phyloP scores from a whole-genome alignment of 2,329 filamentous ascomycete species.

The Talaromyces atroroseus region DNA sequence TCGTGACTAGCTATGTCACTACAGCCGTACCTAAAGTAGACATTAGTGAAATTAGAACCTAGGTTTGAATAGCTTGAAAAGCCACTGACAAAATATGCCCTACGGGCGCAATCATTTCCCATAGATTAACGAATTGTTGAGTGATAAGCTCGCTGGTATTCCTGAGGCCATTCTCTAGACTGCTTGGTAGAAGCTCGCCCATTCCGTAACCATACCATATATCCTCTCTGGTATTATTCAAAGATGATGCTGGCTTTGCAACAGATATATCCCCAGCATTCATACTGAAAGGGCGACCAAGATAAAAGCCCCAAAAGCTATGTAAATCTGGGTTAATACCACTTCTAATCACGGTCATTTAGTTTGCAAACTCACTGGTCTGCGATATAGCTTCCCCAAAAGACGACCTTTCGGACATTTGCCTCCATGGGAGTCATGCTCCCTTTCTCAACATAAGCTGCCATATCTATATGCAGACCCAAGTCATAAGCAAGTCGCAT shows the following conservation, averaged over 20 bases:
- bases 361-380: constrained; percentile 30
- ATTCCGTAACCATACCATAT: constrained; percentile 31
- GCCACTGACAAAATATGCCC: constrained; percentile 37
- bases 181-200: constrained; percentile 15
- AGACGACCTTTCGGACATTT: constrained; percentile 35
- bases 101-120: constrained; percentile 40
- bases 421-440: constrained; percentile 36
- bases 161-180: constrained; percentile 19
- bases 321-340: not conserved
- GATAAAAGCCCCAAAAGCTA: constrained; percentile 40
- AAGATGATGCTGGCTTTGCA: constrained; percentile 29
- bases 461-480: constrained; percentile 39
- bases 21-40: constrained; percentile 28
- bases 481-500: constrained; percentile 44
- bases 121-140: constrained; percentile 36
- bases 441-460: constrained; percentile 35
- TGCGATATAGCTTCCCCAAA: constrained; percentile 41
- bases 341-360: not conserved
- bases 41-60: not conserved
- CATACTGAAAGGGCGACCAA: constrained; percentile 40
- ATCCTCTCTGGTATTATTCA: constrained; percentile 22
- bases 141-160: constrained; percentile 32
- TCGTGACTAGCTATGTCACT: constrained; percentile 35
- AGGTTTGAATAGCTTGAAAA: not conserved
- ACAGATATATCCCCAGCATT: constrained; percentile 38